Conservation (phyloP, 2,329 filamentous ascomycete genomes). For the Epicoccum sorghinum region DNA sequence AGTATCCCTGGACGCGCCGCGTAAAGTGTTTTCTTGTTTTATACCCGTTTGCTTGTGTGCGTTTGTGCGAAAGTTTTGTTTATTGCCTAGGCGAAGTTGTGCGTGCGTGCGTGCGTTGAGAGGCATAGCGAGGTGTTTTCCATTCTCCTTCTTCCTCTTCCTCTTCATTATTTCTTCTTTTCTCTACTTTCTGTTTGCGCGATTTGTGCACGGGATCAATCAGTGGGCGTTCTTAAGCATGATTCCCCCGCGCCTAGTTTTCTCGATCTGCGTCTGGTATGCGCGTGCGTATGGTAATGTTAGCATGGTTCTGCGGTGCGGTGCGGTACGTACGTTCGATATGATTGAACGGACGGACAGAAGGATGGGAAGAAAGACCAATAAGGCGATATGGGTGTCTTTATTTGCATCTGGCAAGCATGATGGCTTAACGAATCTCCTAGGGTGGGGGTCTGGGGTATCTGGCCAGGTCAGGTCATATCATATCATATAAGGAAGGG, state of each 20-base stretch:
- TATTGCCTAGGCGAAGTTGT: slow-evolving; percentile 1
- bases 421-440: no score
- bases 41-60: not conserved
- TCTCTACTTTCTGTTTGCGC: not conserved
- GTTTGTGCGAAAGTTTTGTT: not conserved
- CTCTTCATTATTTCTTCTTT: not conserved
- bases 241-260: slow-evolving; percentile 1
- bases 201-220: no score
- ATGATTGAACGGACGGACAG: no score
- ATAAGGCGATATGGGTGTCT: no score
- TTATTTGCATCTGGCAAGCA: no score
- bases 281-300: not conserved
- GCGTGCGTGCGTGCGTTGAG: slow-evolving; percentile 21
- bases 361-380: no score
- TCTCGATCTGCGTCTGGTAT: not conserved
- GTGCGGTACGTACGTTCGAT: no score
- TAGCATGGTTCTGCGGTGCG: not conserved
- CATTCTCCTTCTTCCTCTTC: slow-evolving; percentile 5
- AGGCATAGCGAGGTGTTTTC: slow-evolving; percentile 39
- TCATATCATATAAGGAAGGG: no score
- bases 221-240: not conserved
- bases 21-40: not conserved
- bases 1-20: slow-evolving; percentile 55
- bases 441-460: no score
- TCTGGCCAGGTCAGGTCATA: no score